A percentile compares a stretch with the other conserved stretches of the same genome.
Evolutionary conservation across 164 flowering plant species (phyloP).

Genomic region (Umbellularia californica): DNA sequence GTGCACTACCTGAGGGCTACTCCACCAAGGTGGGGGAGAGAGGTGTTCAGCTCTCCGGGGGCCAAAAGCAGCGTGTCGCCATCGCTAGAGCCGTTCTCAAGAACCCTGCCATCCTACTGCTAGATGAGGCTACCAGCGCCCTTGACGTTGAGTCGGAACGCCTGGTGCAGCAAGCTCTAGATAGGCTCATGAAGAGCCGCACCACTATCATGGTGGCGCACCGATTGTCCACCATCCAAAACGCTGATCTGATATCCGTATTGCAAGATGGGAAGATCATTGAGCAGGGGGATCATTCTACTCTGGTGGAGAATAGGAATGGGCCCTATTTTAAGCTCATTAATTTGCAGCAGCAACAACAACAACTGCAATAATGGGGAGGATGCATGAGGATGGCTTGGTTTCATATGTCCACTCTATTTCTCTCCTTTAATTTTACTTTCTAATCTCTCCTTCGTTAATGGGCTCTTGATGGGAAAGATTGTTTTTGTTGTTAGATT

Average conservation of each 20-base stretch:
- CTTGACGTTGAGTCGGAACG: constrained; percentile 90
- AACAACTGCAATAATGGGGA: constrained; percentile 21
- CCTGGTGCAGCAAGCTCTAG: constrained; percentile 82
- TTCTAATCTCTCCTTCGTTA: not conserved
- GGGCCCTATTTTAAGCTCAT: constrained; percentile 76
- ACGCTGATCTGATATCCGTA: constrained; percentile 82
- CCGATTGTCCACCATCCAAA: constrained; percentile 80
- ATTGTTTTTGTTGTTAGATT: constrained; percentile 1
- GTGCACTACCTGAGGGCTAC: constrained; percentile 89
- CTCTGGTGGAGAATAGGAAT: constrained; percentile 50
- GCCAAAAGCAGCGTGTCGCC: constrained; percentile 91
- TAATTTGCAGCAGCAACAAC: constrained; percentile 71
- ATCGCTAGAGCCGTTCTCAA: constrained; percentile 89
- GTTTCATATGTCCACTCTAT: not conserved
- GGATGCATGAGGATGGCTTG: not conserved
- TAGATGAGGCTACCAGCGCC: constrained; percentile 98
- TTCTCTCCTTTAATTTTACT: not conserved
- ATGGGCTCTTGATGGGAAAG: not conserved
- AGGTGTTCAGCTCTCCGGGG: constrained; percentile 95
- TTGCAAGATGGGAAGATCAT: constrained; percentile 81
- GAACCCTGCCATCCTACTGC: constrained; percentile 78
- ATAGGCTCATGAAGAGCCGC: constrained; percentile 72
- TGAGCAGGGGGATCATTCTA: constrained; percentile 81
- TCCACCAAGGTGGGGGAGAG: constrained; percentile 88
- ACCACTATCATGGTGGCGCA: constrained; percentile 93